These are phyloP conservation scores for Kazachstania sp. DNA, from an alignment of 1,139 yeast species.

Conservation along the genomic window DNA sequence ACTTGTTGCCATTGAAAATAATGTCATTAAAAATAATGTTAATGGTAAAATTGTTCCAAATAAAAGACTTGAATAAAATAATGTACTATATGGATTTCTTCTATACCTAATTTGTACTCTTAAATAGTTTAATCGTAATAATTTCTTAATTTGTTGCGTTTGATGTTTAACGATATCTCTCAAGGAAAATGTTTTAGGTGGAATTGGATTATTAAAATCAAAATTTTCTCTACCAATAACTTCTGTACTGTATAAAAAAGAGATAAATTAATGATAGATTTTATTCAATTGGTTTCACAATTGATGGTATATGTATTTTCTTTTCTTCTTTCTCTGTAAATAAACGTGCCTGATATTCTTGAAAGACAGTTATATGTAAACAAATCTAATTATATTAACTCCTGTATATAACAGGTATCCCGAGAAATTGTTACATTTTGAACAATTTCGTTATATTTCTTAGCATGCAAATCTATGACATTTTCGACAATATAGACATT, in stretches of 20 bases:
- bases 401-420: no score
- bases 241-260: not conserved
- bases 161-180: not conserved
- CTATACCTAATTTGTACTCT: slow-evolving; percentile 6
- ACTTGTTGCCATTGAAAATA: slow-evolving; percentile 12
- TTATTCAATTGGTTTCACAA: not conserved
- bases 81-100: slow-evolving; percentile 9
- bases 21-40: slow-evolving; percentile 5
- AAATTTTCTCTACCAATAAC: slow-evolving; percentile 2
- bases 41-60: slow-evolving; percentile 6
- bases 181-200: slow-evolving; percentile 1
- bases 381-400: no score
- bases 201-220: slow-evolving; percentile 2
- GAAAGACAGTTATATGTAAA: no score
- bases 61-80: slow-evolving; percentile 4
- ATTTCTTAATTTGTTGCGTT: slow-evolving; percentile 1
- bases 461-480: no score
- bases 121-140: not conserved
- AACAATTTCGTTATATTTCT: no score
- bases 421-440: no score
- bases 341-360: no score
- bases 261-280: not conserved
- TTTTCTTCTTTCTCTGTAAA: no score
- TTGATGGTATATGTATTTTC: not conserved
- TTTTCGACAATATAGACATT: no score